Conservation (phyloP, 176 grass and related monocot genomes). For the Pharus latifolius region DNA sequence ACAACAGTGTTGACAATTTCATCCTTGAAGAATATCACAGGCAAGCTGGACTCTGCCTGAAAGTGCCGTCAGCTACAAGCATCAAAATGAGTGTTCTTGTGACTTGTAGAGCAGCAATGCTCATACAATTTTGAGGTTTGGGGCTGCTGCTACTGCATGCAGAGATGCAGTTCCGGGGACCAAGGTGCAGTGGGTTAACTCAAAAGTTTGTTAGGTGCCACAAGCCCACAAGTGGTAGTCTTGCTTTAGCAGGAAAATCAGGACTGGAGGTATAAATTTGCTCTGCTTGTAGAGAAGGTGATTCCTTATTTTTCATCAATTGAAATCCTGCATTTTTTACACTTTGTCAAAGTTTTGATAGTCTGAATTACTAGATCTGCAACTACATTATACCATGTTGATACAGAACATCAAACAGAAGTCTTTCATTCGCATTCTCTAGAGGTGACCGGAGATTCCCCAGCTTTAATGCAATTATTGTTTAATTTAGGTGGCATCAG, state of each 20-base stretch:
- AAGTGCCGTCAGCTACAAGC: background rate
- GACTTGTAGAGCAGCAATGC: background rate
- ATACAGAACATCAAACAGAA: too few species aligned
- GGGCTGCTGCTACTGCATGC: background rate
- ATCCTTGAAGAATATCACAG: background rate
- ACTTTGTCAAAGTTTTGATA: background rate
- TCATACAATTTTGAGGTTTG: background rate
- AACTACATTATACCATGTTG: background rate
- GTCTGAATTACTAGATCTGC: background rate
- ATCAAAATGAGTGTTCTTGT: background rate
- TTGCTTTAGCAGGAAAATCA: background rate
- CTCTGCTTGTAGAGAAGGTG: background rate
- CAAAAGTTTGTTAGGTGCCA: background rate
- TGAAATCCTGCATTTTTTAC: background rate
- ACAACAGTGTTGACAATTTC: background rate
- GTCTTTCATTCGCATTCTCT: too few species aligned
- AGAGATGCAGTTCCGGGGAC: background rate
- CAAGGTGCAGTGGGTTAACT: background rate
- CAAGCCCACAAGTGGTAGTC: background rate
- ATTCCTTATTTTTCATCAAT: background rate
- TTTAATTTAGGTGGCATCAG: background rate
- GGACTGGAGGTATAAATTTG: background rate
- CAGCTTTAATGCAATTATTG: conserved; percentile 58
- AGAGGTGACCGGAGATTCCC: conserved; percentile 65
- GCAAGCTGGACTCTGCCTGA: background rate